Conservation (phyloP, 2,329 filamentous ascomycete genomes). For the Didymosphaeria variabile region DNA sequence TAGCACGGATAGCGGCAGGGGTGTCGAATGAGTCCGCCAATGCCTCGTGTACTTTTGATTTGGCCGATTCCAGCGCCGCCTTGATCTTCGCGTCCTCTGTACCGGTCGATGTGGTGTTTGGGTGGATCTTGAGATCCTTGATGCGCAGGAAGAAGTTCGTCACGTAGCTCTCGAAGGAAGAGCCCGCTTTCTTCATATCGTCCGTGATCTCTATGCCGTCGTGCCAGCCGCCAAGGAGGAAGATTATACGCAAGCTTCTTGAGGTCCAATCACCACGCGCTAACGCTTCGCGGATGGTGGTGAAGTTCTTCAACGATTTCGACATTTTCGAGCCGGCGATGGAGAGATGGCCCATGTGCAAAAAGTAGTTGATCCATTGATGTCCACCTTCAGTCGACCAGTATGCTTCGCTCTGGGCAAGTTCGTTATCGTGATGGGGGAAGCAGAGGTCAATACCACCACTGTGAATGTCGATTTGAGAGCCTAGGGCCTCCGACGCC, state of each 20-base stretch:
- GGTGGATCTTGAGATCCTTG: slow-evolving; percentile 57
- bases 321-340: slow-evolving; percentile 96
- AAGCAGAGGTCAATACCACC: slow-evolving; percentile 90
- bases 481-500: slow-evolving; percentile 87
- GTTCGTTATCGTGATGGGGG: slow-evolving; percentile 82
- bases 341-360: slow-evolving; percentile 92
- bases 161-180: slow-evolving; percentile 81
- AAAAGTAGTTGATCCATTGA: slow-evolving; percentile 79
- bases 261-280: slow-evolving; percentile 75
- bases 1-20: slow-evolving; percentile 77
- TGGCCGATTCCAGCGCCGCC: slow-evolving; percentile 61
- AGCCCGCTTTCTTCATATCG: slow-evolving; percentile 77
- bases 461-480: slow-evolving; percentile 89
- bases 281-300: slow-evolving; percentile 87
- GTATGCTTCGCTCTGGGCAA: slow-evolving; percentile 90
- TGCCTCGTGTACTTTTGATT: slow-evolving; percentile 68
- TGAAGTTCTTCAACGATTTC: slow-evolving; percentile 95
- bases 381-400: slow-evolving; percentile 61
- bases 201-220: slow-evolving; percentile 91
- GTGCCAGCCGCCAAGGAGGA: slow-evolving; percentile 88
- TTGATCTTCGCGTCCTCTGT: slow-evolving; percentile 55
- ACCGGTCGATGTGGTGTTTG: slow-evolving; percentile 39
- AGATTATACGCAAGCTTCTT: slow-evolving; percentile 82
- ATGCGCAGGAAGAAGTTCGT: slow-evolving; percentile 74
- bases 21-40: slow-evolving; percentile 91